These are phyloP conservation scores for Botrytis fabae DNA, from an alignment of 2,329 filamentous ascomycete species.

Conservation along the genomic window DNA sequence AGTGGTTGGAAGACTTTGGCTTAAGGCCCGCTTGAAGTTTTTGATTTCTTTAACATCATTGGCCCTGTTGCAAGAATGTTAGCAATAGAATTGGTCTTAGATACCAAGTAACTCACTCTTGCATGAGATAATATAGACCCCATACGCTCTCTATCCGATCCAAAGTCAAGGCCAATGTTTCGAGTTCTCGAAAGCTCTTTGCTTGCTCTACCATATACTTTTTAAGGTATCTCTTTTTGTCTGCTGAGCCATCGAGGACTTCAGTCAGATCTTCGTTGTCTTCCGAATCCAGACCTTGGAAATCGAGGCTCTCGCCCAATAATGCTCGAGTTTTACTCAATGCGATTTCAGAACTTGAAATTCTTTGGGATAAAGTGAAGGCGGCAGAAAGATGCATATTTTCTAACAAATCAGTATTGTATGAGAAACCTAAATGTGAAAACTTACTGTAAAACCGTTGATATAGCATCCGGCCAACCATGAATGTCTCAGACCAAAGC, in stretches of 20 bases:
- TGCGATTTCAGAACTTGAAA: slow-evolving; percentile 49
- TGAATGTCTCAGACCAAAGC: slow-evolving; percentile 70
- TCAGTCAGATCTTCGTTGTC: slow-evolving; percentile 38
- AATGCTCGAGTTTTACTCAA: slow-evolving; percentile 42
- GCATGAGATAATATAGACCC: slow-evolving; percentile 28
- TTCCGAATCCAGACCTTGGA: slow-evolving; percentile 33
- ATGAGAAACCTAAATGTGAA: slow-evolving; percentile 1
- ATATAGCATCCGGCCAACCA: slow-evolving; percentile 70
- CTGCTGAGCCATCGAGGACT: slow-evolving; percentile 42
- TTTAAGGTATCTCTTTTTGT: slow-evolving; percentile 40
- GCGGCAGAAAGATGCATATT: slow-evolving; percentile 53
- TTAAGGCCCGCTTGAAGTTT: slow-evolving; percentile 58
- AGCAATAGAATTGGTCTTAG: background rate
- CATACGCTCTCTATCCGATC: slow-evolving; percentile 67
- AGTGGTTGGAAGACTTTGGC: slow-evolving; percentile 53
- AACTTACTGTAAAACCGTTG: slow-evolving; percentile 81
- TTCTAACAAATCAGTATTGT: slow-evolving; percentile 40
- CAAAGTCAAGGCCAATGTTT: slow-evolving; percentile 64
- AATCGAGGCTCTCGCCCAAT: slow-evolving; percentile 45
- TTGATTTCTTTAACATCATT: slow-evolving; percentile 34
- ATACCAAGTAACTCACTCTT: slow-evolving; percentile 30
- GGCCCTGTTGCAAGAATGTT: background rate
- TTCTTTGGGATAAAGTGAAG: slow-evolving; percentile 51
- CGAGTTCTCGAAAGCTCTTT: slow-evolving; percentile 66
- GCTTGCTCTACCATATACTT: slow-evolving; percentile 52